Percentiles rank a stretch among this genome's conserved stretches.
Evolutionary conservation across 345 rosid species (phyloP).

Genomic region (Citrus cavaleriei): DNA sequence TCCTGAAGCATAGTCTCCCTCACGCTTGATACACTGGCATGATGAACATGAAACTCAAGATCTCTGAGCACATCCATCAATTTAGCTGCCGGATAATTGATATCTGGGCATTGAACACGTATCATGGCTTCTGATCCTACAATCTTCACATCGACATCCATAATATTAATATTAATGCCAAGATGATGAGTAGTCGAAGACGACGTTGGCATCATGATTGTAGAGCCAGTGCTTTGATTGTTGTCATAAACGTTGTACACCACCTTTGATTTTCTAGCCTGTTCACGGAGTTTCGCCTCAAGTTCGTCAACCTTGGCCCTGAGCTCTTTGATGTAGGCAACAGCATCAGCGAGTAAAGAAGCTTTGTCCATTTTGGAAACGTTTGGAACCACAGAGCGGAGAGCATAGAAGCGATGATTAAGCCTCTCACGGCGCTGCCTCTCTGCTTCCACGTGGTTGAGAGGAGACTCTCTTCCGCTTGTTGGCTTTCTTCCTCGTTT

Average conservation of each 20-base stretch:
- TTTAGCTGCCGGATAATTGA: conserved; percentile 43
- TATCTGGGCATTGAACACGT: conserved; percentile 34
- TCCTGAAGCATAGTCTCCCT: conserved; percentile 43
- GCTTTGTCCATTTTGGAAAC: conserved; percentile 95
- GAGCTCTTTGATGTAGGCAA: conserved; percentile 66
- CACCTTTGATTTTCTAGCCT: conserved; percentile 6
- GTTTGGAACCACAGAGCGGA: conserved; percentile 83
- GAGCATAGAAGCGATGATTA: conserved; percentile 68
- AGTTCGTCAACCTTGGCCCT: conserved; percentile 43
- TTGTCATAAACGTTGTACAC: background rate
- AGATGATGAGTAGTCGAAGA: background rate
- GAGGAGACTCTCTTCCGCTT: conserved; percentile 31
- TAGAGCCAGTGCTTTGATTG: conserved; percentile 1
- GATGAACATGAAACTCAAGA: conserved; percentile 41
- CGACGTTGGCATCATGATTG: background rate
- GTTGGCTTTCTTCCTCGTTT: conserved; percentile 40
- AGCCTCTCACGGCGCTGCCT: conserved; percentile 80
- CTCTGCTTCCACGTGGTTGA: conserved; percentile 79
- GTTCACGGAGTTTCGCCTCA: conserved; percentile 28
- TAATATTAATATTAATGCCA: background rate
- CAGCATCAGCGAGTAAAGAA: conserved; percentile 68
- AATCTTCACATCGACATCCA: conserved; percentile 51
- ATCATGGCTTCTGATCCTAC: conserved; percentile 51
- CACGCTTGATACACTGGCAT: conserved; percentile 44
- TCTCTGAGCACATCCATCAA: conserved; percentile 43